Evolutionary conservation across 2,329 filamentous ascomycete species (phyloP), one percentile per base, ranked within the genome.

Genomic region (Purpureocillium takamizusanense): DNA sequence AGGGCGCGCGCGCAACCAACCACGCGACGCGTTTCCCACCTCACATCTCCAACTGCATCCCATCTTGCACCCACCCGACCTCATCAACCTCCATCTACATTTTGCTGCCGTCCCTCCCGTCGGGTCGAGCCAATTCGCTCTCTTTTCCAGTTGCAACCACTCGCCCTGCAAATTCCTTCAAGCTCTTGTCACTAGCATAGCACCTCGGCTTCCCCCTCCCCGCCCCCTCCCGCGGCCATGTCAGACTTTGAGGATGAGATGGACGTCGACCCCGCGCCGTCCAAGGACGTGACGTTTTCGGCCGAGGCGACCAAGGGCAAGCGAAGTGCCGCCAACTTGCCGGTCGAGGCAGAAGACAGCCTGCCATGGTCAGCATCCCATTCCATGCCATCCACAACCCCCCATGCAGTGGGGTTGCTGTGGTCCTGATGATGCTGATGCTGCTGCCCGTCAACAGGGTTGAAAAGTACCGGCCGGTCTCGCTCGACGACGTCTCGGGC

Each of bases 391-490:
- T 25, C 6, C 21, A 25, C 10, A 5, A 6, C 6, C 21, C 21
- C 21, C 10, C 21, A 6, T 10, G 6, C 21, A 25, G 21, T 10
- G 6, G 21, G 21, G n/a, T n/a, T 30, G 14, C 5, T 32, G 16
- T 16, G 11, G 4, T 9, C n/a, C 36, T 37, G n/a, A 37, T 16
- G 17, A 30, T 13, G 29, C 7, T 5, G n/a, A n/a, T n/a, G n/a
- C n/a, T n/a, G n/a, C 25, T 31, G 28, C 28, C 21, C 35, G 10
- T 33, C 12, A n/a, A 14, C 43, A 88, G 85, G 89, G 88, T 98
- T 8, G 92, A 98, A 59, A 98, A 98, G 56, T 98, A 97, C 64
- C 79, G 92, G 38, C 92, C 92, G 14, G 81, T 81, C 44, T 87
- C 85, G 2, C 77, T 98, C 33, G 78, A 83, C 50, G 92, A 98